Evolutionary conservation across 148 eudicot species (phyloP), one percentile per base, ranked within the genome.

Genomic region (Camellia lanceoleosa): DNA sequence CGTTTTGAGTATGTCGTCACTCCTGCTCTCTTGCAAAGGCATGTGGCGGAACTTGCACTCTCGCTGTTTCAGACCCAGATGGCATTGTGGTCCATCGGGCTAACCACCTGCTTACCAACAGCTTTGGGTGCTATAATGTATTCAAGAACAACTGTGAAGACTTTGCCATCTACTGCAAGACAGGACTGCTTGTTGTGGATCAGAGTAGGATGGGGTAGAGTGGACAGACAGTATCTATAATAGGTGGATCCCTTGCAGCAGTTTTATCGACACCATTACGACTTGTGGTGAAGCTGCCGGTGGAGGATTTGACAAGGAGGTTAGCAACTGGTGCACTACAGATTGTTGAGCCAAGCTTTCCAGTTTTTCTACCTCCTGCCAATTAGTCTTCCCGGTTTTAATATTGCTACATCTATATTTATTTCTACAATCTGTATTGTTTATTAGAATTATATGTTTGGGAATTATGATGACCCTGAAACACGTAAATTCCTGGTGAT

Each of bases 141-240:
- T 70, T 70, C 49, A 70, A 70, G 55, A 70, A 70, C 30, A 70
- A 70, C 38, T 70, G 73, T n/a, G 73, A 70, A 47, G 56, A 70
- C 73, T 70, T 70, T 18, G 55, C 73, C n/a, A 70, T 70, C 49
- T 70, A 70, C 73, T 70, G 73, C 73, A 70, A 70, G 73, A 70
- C 73, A 47, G 73, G 73, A 47, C 73, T 70, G 19, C 16, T 70
- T 55, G 73, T 70, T 70, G 55, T 70, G 14, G 55, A 70, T 47
- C 56, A 70, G 43, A 18, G 4, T 46, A 47, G 38, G 19, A n/a
- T 70, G 73, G 55, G 73, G 14, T 56, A 47, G 56, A 70, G 73
- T 47, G 73, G 73, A 38, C 73, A 70, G 73, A 56, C 73, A 47
- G 73, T 70, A 18, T 70, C 73, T 5, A 70, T 70, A 18, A 70